Percentiles rank a stretch among this genome's conserved stretches.
These are phyloP conservation scores for Fusarium sp. DNA, from an alignment of 2,329 filamentous ascomycete species.

Conservation along the genomic window DNA sequence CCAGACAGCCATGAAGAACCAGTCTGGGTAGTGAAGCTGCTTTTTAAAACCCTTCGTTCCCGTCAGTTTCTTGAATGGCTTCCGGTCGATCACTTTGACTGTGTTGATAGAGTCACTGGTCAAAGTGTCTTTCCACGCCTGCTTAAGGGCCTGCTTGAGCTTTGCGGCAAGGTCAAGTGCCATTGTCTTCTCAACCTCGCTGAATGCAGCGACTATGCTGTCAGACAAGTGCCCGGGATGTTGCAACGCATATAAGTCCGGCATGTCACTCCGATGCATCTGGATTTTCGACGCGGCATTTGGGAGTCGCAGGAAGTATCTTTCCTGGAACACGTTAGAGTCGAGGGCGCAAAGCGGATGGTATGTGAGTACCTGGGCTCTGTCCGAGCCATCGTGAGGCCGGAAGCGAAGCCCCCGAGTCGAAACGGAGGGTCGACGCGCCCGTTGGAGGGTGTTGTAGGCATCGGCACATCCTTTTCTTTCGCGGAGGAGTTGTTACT, in stretches of 20 bases:
- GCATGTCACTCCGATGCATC: no score
- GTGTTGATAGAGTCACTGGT: not conserved
- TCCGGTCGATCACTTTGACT: not conserved
- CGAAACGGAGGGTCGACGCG: not conserved
- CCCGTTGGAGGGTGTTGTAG: rapidly evolving
- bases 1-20: not conserved
- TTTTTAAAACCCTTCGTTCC: rapidly evolving
- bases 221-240: no score
- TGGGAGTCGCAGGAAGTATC: no score
- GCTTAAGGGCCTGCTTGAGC: rapidly evolving
- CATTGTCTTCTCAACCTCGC: rapidly evolving
- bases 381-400: not conserved
- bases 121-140: no score
- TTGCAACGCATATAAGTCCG: no score
- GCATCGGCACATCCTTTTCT: rapidly evolving
- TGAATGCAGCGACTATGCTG: no score
- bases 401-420: rapidly evolving
- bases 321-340: no score
- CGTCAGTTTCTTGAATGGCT: not conserved
- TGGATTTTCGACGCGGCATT: no score
- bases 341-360: no score
- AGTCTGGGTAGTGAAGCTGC: rapidly evolving
- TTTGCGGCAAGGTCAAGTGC: rapidly evolving
- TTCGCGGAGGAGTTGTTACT: not conserved
- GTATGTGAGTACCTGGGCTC: no score